Percentiles rank a stretch among this genome's conserved stretches.
phyloP scores from a whole-genome alignment of 176 grass and related monocot genomes.

The Paspalum vaginatum region DNA sequence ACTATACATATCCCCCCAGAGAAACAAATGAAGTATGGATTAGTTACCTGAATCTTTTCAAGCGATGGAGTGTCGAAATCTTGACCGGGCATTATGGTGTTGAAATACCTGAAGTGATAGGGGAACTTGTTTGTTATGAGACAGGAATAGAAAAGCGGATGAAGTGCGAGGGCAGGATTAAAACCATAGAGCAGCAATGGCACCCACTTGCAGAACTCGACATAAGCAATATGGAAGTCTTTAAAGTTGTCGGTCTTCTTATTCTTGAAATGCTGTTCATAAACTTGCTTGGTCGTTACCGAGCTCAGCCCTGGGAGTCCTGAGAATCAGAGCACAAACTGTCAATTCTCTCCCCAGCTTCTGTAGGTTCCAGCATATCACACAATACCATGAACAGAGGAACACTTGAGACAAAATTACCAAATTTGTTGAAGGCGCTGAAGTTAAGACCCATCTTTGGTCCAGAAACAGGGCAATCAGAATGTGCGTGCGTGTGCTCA shows the following conservation, averaged over 20 bases:
- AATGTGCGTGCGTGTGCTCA: conserved; percentile 5
- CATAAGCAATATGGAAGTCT: conserved; percentile 47
- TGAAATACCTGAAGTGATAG: conserved; percentile 56
- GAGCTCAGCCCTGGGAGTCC: conserved; percentile 47
- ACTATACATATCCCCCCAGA: neutral
- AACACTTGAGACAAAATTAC: conserved; percentile 37
- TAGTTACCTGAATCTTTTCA: conserved; percentile 33
- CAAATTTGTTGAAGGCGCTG: conserved; percentile 49
- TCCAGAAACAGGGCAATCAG: conserved; percentile 17
- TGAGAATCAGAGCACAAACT: conserved; percentile 31
- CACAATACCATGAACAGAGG: neutral
- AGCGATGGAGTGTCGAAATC: conserved; percentile 48
- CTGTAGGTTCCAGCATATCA: neutral
- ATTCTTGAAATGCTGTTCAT: conserved; percentile 42
- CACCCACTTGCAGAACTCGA: conserved; percentile 73
- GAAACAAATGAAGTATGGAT: neutral
- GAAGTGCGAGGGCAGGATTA: neutral
- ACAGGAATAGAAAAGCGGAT: neutral
- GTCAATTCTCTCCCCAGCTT: neutral
- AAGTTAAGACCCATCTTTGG: conserved; percentile 66
- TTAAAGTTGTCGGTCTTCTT: neutral
- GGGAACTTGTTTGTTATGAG: neutral
- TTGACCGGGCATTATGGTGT: conserved; percentile 68
- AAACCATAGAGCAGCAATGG: neutral
- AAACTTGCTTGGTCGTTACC: conserved; percentile 44